A percentile compares a stretch with the other conserved stretches of the same genome.
Evolutionary conservation across 2,329 filamentous ascomycete genomes (phyloP).

Genomic region (Ophiobolus disseminans): DNA sequence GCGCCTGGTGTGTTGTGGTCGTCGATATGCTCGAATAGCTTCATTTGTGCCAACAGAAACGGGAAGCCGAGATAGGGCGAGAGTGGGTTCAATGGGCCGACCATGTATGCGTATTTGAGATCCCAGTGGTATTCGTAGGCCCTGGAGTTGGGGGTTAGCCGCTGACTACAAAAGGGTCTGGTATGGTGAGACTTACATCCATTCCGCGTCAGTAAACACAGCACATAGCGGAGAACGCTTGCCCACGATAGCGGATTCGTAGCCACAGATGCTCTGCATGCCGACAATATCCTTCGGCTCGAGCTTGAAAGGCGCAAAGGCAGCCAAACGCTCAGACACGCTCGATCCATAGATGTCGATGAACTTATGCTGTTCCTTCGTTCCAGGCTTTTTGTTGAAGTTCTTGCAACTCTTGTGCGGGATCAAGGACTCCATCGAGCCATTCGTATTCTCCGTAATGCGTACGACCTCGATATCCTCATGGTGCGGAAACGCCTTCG

Average conservation of each 20-base stretch:
- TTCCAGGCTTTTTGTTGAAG: slow-evolving; percentile 43
- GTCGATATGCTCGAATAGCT: slow-evolving; percentile 34
- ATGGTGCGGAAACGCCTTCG: slow-evolving; percentile 37
- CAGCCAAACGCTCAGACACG: slow-evolving; percentile 32
- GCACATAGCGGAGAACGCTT: slow-evolving; percentile 63
- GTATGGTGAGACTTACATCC: no score
- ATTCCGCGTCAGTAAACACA: slow-evolving; percentile 67
- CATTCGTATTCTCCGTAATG: slow-evolving; percentile 38
- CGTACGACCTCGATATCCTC: slow-evolving; percentile 42
- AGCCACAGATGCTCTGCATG: slow-evolving; percentile 70
- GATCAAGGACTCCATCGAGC: slow-evolving; percentile 39
- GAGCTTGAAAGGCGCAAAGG: slow-evolving; percentile 61
- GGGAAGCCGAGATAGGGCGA: slow-evolving; percentile 67
- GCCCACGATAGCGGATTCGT: slow-evolving; percentile 68
- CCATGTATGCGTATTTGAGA: slow-evolving; percentile 68
- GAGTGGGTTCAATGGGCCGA: slow-evolving; percentile 66
- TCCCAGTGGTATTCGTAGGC: slow-evolving; percentile 69
- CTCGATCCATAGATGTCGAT: slow-evolving; percentile 36
- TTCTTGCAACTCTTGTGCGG: slow-evolving; percentile 45
- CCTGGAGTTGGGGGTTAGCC: no score
- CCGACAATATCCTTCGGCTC: slow-evolving; percentile 67
- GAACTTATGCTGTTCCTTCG: slow-evolving; percentile 38
- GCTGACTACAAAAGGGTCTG: no score
- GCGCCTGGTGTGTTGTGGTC: slow-evolving; percentile 51
- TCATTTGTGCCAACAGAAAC: slow-evolving; percentile 68